Evolutionary conservation across 192 early-diverging fungal genomes (phyloP), one percentile per base, ranked within the genome.

Genomic region (Cetraspora pellucida): DNA sequence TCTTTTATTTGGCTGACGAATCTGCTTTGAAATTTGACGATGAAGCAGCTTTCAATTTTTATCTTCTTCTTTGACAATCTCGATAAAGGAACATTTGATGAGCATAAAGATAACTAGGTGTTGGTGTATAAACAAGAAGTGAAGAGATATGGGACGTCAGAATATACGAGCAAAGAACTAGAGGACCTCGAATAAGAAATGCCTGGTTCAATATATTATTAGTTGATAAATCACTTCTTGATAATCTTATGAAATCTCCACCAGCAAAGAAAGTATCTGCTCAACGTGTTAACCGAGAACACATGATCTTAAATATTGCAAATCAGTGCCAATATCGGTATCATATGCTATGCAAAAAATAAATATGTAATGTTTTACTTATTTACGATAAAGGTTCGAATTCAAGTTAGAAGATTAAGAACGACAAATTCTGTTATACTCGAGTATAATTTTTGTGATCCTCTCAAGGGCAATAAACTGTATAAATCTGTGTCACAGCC

Each of bases 401-500:
- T 71, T 55, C 69, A 43, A 71, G 52, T 72, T 57, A 72, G 54
- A 72, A 54, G 30, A 72, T 55, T 13, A 44, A 50, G 30, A 57
- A 55, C 14, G 2, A 57, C 50, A 14, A 54, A 57, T 54, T 71
- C 25, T 4, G 30, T 44, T 4, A 72, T 14, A 55, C 52, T 55
- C 6, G 70, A 55, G 14, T 30, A 30, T 55, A 57, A 72, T 57
- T 72, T 57, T 72, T 16, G 19, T 72, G 70, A 72, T 57, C 50
- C 70, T 57, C 3, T 14, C 11, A 28, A 72, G 31, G 17, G 7
- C 8, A 19, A 25, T 55, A 72, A 72, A 23, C 4, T 72, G 6
- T 72, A 72, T 57, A 72, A 72, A 31, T 21, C 70, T 72, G 52
- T 72, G n/a, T n/a, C n/a, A n/a, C n/a, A n/a, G n/a, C n/a, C n/a